Conservation (phyloP, 2,329 filamentous ascomycete species). For the Colletotrichum sp. region DNA sequence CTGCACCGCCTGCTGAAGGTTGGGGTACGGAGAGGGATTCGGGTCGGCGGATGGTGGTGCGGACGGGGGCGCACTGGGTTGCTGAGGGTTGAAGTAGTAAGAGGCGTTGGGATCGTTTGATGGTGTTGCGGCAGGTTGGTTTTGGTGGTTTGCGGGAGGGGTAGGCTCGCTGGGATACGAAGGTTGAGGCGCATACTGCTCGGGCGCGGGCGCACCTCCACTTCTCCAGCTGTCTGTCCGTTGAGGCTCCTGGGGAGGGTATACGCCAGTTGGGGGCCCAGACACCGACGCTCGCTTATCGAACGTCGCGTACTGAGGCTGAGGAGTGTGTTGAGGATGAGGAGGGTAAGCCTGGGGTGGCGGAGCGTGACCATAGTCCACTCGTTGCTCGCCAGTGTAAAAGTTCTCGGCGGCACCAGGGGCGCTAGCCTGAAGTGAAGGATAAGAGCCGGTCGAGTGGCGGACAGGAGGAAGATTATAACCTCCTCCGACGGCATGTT, state of each 20-base stretch:
- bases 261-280: slow-evolving; percentile 45
- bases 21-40: slow-evolving; percentile 57
- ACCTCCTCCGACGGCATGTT: slow-evolving; percentile 71
- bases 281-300: slow-evolving; percentile 45
- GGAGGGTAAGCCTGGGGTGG: slow-evolving; percentile 60
- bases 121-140: slow-evolving; percentile 29
- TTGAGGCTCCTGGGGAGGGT: slow-evolving; percentile 50
- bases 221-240: slow-evolving; percentile 57
- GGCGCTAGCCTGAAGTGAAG: slow-evolving; percentile 65
- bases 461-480: slow-evolving; percentile 63
- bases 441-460: slow-evolving; percentile 69
- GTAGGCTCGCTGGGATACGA: slow-evolving; percentile 36
- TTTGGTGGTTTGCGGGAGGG: slow-evolving; percentile 30
- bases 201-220: slow-evolving; percentile 14
- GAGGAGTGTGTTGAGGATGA: slow-evolving; percentile 37
- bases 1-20: slow-evolving; percentile 51
- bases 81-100: slow-evolving; percentile 60
- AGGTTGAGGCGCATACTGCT: slow-evolving; percentile 39
- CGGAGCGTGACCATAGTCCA: slow-evolving; percentile 50
- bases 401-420: slow-evolving; percentile 75
- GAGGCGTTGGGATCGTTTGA: slow-evolving; percentile 57
- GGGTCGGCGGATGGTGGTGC: slow-evolving; percentile 42
- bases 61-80: slow-evolving; percentile 32
- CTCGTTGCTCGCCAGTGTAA: slow-evolving; percentile 71
- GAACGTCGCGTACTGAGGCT: slow-evolving; percentile 50